Evolutionary conservation across 2,329 filamentous ascomycete species (phyloP).

Genomic region (Myrmaecium sp.): DNA sequence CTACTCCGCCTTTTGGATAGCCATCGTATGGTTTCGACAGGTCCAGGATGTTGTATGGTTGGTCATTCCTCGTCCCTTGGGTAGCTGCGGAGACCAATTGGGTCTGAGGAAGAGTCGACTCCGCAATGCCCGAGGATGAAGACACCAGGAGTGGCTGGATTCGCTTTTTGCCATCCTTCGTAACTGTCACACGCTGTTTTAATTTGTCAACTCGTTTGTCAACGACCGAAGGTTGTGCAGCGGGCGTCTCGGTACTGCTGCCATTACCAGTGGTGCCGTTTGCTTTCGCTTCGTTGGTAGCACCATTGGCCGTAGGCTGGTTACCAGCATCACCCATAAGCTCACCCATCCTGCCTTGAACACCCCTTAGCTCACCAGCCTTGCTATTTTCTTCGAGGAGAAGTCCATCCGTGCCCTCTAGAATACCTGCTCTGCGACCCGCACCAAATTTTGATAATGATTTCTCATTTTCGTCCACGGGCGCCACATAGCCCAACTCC

Average conservation of each 20-base stretch:
- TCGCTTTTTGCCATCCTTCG: conserved; percentile 92
- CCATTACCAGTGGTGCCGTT: conserved; percentile 29
- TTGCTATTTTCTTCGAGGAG: conserved; percentile 83
- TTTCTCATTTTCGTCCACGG: conserved; percentile 77
- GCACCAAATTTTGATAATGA: conserved; percentile 84
- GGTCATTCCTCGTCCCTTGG: conserved; percentile 48
- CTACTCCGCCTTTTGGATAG: conserved; percentile 73
- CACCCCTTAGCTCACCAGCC: conserved; percentile 72
- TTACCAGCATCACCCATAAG: conserved; percentile 63
- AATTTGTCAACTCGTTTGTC: conserved; percentile 50
- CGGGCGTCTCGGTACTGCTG: conserved; percentile 28
- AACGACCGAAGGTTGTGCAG: conserved; percentile 13
- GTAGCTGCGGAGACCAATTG: conserved; percentile 66
- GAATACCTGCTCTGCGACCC: conserved; percentile 74
- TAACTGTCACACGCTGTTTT: conserved; percentile 85
- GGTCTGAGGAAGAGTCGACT: conserved; percentile 77
- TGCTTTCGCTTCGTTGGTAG: conserved; percentile 19
- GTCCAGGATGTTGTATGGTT: conserved; percentile 70
- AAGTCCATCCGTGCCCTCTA: conserved; percentile 81
- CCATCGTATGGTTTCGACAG: conserved; percentile 89
- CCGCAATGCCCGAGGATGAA: conserved; percentile 70
- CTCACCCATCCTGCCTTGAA: conserved; percentile 94
- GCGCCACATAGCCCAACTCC: conserved; percentile 78
- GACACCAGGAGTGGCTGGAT: conserved; percentile 76
- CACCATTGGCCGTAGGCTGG: conserved; percentile 33